Conservation (phyloP, 345 rosid genomes). For the Populus pruinosa region DNA sequence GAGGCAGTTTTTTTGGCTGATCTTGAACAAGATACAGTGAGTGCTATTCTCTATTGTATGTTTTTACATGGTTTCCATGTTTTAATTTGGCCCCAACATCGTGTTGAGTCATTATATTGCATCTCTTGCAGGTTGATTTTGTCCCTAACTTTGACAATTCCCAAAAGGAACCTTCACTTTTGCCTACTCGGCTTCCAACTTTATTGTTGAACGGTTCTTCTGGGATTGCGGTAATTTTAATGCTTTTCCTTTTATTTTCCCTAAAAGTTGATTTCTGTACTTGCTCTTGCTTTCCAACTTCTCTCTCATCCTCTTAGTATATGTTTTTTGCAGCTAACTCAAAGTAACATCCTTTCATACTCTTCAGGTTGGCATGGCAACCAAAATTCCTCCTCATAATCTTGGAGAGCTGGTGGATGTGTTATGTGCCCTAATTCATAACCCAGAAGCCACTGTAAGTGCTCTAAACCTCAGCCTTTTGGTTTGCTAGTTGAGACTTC, state of each 20-base stretch:
- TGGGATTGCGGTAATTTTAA: constrained; percentile 78
- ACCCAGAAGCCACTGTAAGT: constrained; percentile 87
- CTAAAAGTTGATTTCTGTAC: background rate
- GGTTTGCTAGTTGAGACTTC: background rate
- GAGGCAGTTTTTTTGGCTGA: constrained; percentile 86
- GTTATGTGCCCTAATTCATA: constrained; percentile 81
- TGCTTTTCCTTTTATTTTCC: background rate
- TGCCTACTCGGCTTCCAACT: constrained; percentile 93
- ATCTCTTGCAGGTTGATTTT: constrained; percentile 71
- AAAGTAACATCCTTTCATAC: constrained; percentile 3
- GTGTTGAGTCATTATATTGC: background rate
- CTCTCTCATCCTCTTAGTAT: background rate
- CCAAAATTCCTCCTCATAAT: constrained; percentile 97
- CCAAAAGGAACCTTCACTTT: constrained; percentile 81
- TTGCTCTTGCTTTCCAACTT: constrained; percentile 5
- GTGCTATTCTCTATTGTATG: constrained; percentile 8
- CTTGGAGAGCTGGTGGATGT: constrained; percentile 95
- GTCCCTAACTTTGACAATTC: constrained; percentile 90
- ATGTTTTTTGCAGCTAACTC: background rate
- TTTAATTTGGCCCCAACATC: background rate
- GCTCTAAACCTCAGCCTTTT: background rate
- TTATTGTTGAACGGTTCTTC: constrained; percentile 88
- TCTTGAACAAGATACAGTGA: constrained; percentile 78
- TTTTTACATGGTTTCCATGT: background rate
- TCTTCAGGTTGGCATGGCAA: constrained; percentile 95